Evolutionary conservation across 176 grass and related monocot genomes (phyloP).

Genomic region (Oryza meyeriana): DNA sequence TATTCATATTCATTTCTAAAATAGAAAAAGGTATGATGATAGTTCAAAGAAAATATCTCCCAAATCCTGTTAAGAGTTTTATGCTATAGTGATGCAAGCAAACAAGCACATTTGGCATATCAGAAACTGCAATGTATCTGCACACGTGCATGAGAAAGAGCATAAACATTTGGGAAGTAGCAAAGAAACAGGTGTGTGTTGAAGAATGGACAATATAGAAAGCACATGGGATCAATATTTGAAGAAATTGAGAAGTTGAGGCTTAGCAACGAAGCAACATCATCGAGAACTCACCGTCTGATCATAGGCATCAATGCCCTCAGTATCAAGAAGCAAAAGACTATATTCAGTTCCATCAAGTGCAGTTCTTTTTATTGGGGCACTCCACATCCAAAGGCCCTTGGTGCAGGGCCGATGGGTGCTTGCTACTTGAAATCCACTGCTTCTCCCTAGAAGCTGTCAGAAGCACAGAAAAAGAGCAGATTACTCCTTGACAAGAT

Average conservation of each 20-base stretch:
- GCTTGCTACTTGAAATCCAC: slow-evolving; percentile 73
- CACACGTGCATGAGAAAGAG: neutral
- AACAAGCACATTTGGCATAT: neutral
- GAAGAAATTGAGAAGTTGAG: neutral
- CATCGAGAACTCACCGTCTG: slow-evolving; percentile 48
- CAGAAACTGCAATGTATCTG: neutral
- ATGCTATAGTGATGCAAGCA: neutral
- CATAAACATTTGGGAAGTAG: neutral
- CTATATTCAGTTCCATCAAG: slow-evolving; percentile 82
- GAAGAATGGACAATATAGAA: neutral
- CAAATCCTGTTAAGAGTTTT: neutral
- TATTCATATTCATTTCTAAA: neutral
- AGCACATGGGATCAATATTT: neutral
- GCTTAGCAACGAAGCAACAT: slow-evolving; percentile 9
- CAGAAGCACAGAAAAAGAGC: slow-evolving; percentile 8
- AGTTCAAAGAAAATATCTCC: neutral
- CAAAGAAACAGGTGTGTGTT: neutral
- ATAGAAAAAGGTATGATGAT: neutral
- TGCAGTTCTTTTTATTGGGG: slow-evolving; percentile 63
- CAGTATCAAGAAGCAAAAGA: slow-evolving; percentile 68
- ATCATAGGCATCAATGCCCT: slow-evolving; percentile 90
- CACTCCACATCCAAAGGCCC: slow-evolving; percentile 92
- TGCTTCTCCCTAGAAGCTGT: slow-evolving; percentile 76
- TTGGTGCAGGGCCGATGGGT: slow-evolving; percentile 85
- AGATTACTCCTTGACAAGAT: neutral